Conservation (phyloP, 805 yeast species). For the Pachysolen tannophilus region DNA sequence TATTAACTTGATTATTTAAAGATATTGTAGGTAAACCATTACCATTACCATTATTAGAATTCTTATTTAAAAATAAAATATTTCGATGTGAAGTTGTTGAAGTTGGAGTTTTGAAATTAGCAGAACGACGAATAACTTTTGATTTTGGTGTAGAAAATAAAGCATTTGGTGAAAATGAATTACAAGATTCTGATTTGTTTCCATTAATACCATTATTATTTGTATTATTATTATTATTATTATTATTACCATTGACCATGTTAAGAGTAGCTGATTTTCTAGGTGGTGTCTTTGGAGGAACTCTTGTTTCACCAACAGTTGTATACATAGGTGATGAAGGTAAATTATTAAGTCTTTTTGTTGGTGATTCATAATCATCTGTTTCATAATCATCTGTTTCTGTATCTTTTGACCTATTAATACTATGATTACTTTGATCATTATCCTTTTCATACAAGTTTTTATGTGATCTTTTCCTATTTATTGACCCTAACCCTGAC, state of each 20-base stretch:
- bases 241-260: too few species aligned
- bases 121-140: conserved; percentile 7
- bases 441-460: not conserved
- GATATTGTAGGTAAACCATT: not conserved
- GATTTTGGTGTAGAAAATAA: conserved; percentile 25
- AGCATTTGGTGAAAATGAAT: conserved; percentile 13
- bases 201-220: too few species aligned
- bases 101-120: conserved; percentile 22
- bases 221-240: too few species aligned
- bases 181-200: conserved; percentile 11
- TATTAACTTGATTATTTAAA: not conserved
- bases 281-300: conserved; percentile 14
- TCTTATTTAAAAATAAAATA: conserved; percentile 1
- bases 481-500: conserved; percentile 1
- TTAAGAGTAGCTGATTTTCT: conserved; percentile 26
- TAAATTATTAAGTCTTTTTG: conserved; percentile 10
- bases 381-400: conserved; percentile 10
- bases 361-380: conserved; percentile 13
- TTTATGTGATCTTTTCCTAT: conserved; percentile 5
- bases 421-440: not conserved
- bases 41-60: not conserved
- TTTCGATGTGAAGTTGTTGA: conserved; percentile 7
- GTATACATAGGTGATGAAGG: conserved; percentile 12
- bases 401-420: too few species aligned
- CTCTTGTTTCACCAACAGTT: not conserved